Percentiles rank a stretch among this genome's conserved stretches.
Evolutionary conservation across 768 basidiomycete species (phyloP).

Genomic region (Collybiopsis luxurians): DNA sequence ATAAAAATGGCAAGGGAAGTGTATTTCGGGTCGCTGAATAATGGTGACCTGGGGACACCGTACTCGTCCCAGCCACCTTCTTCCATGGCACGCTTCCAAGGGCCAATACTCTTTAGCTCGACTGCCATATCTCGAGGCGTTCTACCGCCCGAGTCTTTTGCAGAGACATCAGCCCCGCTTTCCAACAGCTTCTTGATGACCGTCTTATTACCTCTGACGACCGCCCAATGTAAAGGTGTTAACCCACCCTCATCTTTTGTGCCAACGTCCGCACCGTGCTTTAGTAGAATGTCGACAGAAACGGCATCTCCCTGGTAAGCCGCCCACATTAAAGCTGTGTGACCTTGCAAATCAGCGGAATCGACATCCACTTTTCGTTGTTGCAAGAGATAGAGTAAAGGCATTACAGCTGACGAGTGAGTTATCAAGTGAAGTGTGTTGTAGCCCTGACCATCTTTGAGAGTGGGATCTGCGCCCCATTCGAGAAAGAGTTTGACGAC

Average conservation of each 20-base stretch:
- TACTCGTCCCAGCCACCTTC: slow-evolving; percentile 84
- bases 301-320: slow-evolving; percentile 98
- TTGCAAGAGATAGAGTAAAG: slow-evolving; percentile 85
- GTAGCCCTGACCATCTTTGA: slow-evolving; percentile 92
- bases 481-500: slow-evolving; percentile 89
- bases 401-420: slow-evolving; percentile 93
- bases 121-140: slow-evolving; percentile 94
- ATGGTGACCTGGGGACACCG: slow-evolving; percentile 62
- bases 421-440: slow-evolving; percentile 94
- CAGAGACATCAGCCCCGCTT: slow-evolving; percentile 74
- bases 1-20: slow-evolving; percentile 78
- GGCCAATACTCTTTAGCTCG: slow-evolving; percentile 86
- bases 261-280: slow-evolving; percentile 80
- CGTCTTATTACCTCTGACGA: slow-evolving; percentile 88
- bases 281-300: slow-evolving; percentile 85
- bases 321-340: slow-evolving; percentile 98
- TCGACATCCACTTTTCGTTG: slow-evolving; percentile 88
- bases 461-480: slow-evolving; percentile 89
- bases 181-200: slow-evolving; percentile 85
- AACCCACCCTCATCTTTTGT: slow-evolving; percentile 80
- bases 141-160: slow-evolving; percentile 80
- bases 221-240: slow-evolving; percentile 94
- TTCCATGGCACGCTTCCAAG: slow-evolving; percentile 86
- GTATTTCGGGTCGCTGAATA: slow-evolving; percentile 75
- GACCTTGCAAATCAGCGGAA: slow-evolving; percentile 85